phyloP scores from a whole-genome alignment of 2,329 filamentous ascomycete genomes.

The Sporothrix inflata region DNA sequence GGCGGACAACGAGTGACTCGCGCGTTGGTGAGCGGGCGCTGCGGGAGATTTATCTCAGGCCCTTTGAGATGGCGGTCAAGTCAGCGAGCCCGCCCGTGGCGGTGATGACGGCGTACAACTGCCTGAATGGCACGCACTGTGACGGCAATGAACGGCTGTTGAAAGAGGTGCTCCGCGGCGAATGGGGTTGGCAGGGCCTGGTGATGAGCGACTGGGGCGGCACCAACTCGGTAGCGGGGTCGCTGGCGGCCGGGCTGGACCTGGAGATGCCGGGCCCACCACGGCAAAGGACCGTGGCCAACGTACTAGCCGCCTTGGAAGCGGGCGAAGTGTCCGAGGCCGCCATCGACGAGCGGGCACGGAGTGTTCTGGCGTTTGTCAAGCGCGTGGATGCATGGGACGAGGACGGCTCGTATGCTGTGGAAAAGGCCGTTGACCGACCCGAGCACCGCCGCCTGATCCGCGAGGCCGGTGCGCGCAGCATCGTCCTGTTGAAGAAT shows the following conservation, averaged over 20 bases:
- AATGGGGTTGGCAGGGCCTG: conserved; percentile 64
- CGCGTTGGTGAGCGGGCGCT: conserved; percentile 66
- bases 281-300: neutral
- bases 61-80: conserved; percentile 72
- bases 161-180: conserved; percentile 59
- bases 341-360: neutral
- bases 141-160: conserved; percentile 59
- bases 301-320: neutral
- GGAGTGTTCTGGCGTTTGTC: neutral
- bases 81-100: conserved; percentile 64
- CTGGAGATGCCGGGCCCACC: conserved; percentile 61
- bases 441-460: conserved; percentile 63
- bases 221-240: conserved; percentile 57
- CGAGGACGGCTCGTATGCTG: neutral
- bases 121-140: conserved; percentile 64
- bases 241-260: conserved; percentile 59
- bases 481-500: conserved; percentile 67
- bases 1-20: conserved; percentile 66
- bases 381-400: conserved; percentile 18
- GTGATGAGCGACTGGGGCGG: conserved; percentile 64
- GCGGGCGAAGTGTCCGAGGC: neutral
- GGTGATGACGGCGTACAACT: conserved; percentile 69
- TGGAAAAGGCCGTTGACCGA: neutral
- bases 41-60: conserved; percentile 72
- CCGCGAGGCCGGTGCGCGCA: conserved; percentile 62